phyloP scores from a whole-genome alignment of 805 yeast genomes.

The Hagleromyces aurorensis region DNA sequence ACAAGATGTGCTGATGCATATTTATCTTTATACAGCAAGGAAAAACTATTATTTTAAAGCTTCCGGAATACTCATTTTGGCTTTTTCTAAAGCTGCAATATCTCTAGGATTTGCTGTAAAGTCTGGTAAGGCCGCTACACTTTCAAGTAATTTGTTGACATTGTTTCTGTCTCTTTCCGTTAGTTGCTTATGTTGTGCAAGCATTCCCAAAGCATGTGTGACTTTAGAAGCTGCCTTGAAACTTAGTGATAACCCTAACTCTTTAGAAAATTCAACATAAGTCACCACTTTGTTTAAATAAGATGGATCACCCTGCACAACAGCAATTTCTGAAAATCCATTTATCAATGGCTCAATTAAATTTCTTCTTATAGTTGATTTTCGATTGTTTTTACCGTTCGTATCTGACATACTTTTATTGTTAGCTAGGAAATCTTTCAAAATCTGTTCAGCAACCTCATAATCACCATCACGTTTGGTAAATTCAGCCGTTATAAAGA shows the following conservation, averaged over 20 bases:
- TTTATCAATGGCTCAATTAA: slow-evolving; percentile 15
- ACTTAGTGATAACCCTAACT: slow-evolving; percentile 9
- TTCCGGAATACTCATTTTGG: slow-evolving; percentile 9
- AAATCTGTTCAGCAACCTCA: slow-evolving; percentile 18
- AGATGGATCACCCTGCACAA: slow-evolving; percentile 9
- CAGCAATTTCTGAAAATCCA: slow-evolving; percentile 17
- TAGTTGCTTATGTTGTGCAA: slow-evolving; percentile 6
- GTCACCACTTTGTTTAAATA: slow-evolving; percentile 12
- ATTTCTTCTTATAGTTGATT: slow-evolving; percentile 2
- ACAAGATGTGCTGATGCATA: slow-evolving; percentile 2
- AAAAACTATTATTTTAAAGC: slow-evolving; percentile 1
- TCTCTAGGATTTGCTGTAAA: slow-evolving; percentile 13
- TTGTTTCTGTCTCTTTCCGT: neutral
- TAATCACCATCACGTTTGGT: slow-evolving; percentile 16
- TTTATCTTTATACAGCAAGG: slow-evolving; percentile 2
- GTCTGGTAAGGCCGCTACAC: slow-evolving; percentile 6
- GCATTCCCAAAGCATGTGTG: slow-evolving; percentile 7
- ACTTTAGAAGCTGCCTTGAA: slow-evolving; percentile 11
- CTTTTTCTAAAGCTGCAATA: slow-evolving; percentile 9
- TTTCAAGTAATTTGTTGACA: slow-evolving; percentile 8
- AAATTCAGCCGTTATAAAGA: slow-evolving; percentile 23
- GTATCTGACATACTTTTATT: slow-evolving; percentile 5
- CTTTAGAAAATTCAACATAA: slow-evolving; percentile 14
- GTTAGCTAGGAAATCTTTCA: slow-evolving; percentile 15
- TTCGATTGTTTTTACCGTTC: neutral